phyloP scores from a whole-genome alignment of 768 basidiomycete species.

The Russula compacta region DNA sequence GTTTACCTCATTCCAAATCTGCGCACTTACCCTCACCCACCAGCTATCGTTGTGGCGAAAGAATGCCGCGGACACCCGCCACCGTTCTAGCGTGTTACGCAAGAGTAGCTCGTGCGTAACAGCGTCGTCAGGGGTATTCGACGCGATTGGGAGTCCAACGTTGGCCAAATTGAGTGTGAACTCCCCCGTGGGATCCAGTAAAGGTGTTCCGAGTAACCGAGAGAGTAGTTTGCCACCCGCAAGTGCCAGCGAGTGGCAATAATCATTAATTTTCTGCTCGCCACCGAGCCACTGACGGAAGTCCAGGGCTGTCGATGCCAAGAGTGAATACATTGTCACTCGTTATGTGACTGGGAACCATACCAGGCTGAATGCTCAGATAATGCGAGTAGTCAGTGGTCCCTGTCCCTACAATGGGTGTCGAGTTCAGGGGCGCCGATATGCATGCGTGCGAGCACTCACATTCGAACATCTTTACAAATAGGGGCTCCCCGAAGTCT shows the following conservation, averaged over 20 bases:
- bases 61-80: constrained; percentile 25
- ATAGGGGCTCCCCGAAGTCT: constrained; percentile 27
- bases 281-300: constrained; percentile 72
- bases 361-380: constrained; percentile 48
- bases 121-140: constrained; percentile 20
- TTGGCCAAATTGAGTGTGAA: constrained; percentile 67
- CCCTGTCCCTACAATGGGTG: constrained; percentile 43
- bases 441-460: constrained; percentile 21
- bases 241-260: constrained; percentile 61
- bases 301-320: constrained; percentile 44
- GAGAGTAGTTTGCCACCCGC: constrained; percentile 55
- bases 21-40: constrained; percentile 31
- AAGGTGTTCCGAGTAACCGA: constrained; percentile 47
- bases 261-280: constrained; percentile 58
- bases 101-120: constrained; percentile 17
- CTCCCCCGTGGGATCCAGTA: constrained; percentile 49
- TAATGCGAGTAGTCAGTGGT: constrained; percentile 48
- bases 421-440: neutral
- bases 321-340: neutral
- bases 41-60: constrained; percentile 28
- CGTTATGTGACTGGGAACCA: constrained; percentile 5
- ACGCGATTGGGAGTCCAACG: constrained; percentile 33
- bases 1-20: constrained; percentile 32
- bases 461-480: constrained; percentile 48
- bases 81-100: constrained; percentile 24